Evolutionary conservation across 768 basidiomycete species (phyloP), one percentile per base, ranked within the genome.

Genomic region (Pisolithus marmoratus): DNA sequence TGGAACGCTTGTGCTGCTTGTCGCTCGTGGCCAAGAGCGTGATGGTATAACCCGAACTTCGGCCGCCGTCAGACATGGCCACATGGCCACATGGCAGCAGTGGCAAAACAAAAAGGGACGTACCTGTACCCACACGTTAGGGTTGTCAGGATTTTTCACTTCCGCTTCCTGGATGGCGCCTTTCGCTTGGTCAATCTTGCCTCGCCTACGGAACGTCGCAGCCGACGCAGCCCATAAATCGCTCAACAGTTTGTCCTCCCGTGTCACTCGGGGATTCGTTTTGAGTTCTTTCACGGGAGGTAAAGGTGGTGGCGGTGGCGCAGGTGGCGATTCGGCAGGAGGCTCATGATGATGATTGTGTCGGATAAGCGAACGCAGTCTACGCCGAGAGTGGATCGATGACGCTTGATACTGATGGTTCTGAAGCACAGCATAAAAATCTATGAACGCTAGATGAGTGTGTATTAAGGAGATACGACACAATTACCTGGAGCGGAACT

Each of bases 141-240:
- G 82, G 65, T 95, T 94, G 23, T 80, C 78, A 57, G 90, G 86
- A 63, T 95, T 91, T 57, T 81, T 77, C 4, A 87, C 83, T 65
- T 99, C 95, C 0, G 95, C 96, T 68, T 99, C 95, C 63, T 93
- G 91, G 42, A 98, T 93, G 2, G 95, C 86, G 11, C 84, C 94
- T 47, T 83, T 82, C 1, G 90, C 85, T 60, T 97, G 91, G 53
- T 96, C 94, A 49, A 90, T 79, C 71, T 93, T 93, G 11, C 90
- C 90, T 50, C 88, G 72, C 53, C 96, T 73, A 43, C 96, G 76
- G 72, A 97, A 98, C 0, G 91, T 96, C 15, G 96, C 93, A 1
- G 95, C 91, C 7, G 87, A 89, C 79, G 92, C 90, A 5, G 96
- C 70, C 96, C 96, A 99, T 7, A 97, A 70, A 58, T 92, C 84